Percentiles rank a stretch among this genome's conserved stretches.
Conservation (phyloP, 2,329 filamentous ascomycete species). For the Pseudopithomyces chartarum region DNA sequence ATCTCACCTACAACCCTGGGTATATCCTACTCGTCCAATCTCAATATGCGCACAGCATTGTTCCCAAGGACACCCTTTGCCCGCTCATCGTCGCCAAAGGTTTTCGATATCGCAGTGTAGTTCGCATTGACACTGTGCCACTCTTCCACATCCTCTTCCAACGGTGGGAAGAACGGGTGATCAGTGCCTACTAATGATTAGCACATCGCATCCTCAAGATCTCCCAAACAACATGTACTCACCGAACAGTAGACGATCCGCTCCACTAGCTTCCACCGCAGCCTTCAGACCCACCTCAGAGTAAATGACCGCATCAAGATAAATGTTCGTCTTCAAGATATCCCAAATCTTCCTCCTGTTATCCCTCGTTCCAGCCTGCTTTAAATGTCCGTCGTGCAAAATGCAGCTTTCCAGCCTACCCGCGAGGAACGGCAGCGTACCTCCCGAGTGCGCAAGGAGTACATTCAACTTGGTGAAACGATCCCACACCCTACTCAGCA, state of each 20-base stretch:
- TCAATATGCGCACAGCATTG: slow-evolving; percentile 62
- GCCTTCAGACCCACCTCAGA: slow-evolving; percentile 74
- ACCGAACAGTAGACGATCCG: slow-evolving; percentile 76
- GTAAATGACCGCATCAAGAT: slow-evolving; percentile 86
- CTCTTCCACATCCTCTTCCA: slow-evolving; percentile 65
- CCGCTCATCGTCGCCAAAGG: slow-evolving; percentile 53
- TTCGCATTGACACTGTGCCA: slow-evolving; percentile 73
- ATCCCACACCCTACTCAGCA: slow-evolving; percentile 85
- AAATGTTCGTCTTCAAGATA: slow-evolving; percentile 74
- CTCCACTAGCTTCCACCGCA: slow-evolving; percentile 69
- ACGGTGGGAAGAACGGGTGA: slow-evolving; percentile 83
- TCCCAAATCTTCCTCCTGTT: slow-evolving; percentile 67
- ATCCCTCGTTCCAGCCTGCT: slow-evolving; percentile 63
- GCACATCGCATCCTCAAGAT: not conserved
- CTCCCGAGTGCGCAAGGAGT: slow-evolving; percentile 85
- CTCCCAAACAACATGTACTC: slow-evolving; percentile 22
- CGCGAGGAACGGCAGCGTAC: slow-evolving; percentile 85
- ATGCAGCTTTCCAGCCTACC: slow-evolving; percentile 89
- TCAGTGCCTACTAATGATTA: slow-evolving; percentile 62
- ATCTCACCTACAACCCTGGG: not conserved
- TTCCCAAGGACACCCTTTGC: slow-evolving; percentile 62
- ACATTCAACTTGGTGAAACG: slow-evolving; percentile 71
- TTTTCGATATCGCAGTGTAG: slow-evolving; percentile 59
- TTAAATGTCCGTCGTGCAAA: slow-evolving; percentile 77
- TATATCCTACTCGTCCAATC: slow-evolving; percentile 21